Percentiles rank a stretch among this genome's conserved stretches.
These are phyloP conservation scores for Corniculantispora saksenae DNA, from an alignment of 2,329 filamentous ascomycete genomes.

Conservation along the genomic window DNA sequence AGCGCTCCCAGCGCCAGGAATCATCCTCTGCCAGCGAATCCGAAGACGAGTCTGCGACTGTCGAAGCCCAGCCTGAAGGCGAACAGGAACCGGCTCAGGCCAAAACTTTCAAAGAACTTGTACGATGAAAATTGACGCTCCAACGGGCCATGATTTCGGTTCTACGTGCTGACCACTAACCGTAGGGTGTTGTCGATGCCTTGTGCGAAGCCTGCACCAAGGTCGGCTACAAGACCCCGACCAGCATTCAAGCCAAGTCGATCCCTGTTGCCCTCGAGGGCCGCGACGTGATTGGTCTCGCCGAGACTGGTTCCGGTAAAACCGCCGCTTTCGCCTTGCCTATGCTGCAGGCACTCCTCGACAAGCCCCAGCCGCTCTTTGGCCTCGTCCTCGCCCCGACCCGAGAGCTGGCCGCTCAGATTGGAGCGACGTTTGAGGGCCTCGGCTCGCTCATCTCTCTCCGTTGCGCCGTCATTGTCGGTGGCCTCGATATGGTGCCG, in stretches of 20 bases:
- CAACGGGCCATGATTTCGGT: no score
- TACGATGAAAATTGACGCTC: conserved; percentile 30
- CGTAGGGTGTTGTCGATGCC: conserved; percentile 76
- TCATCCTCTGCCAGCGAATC: conserved; percentile 8
- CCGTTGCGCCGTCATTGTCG: conserved; percentile 81
- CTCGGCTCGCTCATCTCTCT: conserved; percentile 87
- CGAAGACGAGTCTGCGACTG: conserved; percentile 37
- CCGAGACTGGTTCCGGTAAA: conserved; percentile 94
- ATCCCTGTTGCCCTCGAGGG: conserved; percentile 80
- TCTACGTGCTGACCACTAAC: no score
- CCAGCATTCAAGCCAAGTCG: conserved; percentile 82
- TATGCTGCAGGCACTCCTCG: conserved; percentile 86
- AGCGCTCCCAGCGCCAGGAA: conserved; percentile 1
- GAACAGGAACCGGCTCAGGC: conserved; percentile 32
- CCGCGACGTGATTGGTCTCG: conserved; percentile 87
- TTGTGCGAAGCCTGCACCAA: conserved; percentile 85
- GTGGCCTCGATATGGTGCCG: conserved; percentile 93
- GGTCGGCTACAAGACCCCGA: conserved; percentile 82
- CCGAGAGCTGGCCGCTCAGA: conserved; percentile 89
- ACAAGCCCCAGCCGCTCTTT: conserved; percentile 82
- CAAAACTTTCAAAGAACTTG: conserved; percentile 69
- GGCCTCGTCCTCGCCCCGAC: conserved; percentile 91
- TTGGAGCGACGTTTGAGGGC: conserved; percentile 82
- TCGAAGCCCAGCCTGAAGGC: conserved; percentile 35
- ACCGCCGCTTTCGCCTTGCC: conserved; percentile 93